Evolutionary conservation across 768 basidiomycete genomes (phyloP).

Genomic region (Boletus vermiculosoides): DNA sequence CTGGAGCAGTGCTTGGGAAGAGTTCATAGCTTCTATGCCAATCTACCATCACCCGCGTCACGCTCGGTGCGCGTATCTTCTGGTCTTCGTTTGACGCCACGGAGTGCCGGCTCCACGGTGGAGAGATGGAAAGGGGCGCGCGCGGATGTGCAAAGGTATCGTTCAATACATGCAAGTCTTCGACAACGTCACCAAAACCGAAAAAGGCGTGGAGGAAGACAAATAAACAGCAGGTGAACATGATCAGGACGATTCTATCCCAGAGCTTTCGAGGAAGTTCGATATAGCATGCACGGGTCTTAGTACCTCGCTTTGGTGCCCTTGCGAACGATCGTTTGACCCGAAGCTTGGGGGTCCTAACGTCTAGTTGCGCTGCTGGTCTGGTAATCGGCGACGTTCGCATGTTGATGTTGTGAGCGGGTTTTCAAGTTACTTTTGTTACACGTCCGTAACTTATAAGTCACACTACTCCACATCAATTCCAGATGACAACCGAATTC

Average conservation of each 20-base stretch:
- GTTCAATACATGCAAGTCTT: background rate
- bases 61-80: background rate
- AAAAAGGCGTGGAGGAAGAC: constrained; percentile 27
- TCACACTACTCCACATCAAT: background rate
- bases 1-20: constrained; percentile 1
- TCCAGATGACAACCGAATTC: constrained; percentile 1
- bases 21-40: constrained; percentile 24
- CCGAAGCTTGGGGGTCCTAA: background rate
- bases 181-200: constrained; percentile 18
- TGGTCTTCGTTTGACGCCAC: background rate
- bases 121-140: background rate
- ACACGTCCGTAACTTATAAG: background rate
- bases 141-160: background rate
- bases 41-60: constrained; percentile 11
- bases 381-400: background rate
- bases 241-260: constrained; percentile 24
- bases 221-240: constrained; percentile 27
- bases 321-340: background rate
- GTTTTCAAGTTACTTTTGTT: background rate
- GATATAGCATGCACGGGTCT: background rate
- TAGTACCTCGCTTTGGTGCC: background rate
- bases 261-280: constrained; percentile 13
- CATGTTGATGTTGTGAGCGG: constrained; percentile 15
- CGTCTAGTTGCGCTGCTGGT: background rate
- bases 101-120: background rate